Base-by-base conservation (phyloP, 306 rosid genomes). In the Biancaea sappan region DNA sequence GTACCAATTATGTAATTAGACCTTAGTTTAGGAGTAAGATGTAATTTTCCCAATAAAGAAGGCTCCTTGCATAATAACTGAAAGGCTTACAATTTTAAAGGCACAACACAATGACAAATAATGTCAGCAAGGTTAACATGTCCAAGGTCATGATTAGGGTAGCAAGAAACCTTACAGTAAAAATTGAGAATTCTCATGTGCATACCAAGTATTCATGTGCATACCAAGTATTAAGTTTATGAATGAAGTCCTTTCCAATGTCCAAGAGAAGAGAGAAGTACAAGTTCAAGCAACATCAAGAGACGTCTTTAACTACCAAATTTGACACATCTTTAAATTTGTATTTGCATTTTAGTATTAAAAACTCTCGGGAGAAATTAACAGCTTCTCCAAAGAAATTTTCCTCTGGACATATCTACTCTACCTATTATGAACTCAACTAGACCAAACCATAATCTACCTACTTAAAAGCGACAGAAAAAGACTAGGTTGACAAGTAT, bases 401-500 rank as follows among this genome's bases (percentile, higher is more conserved):
- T 35, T 28, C 50, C 22, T 34, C 10, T 5, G 43, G 31, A 64
- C 14, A 8, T 38, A 7, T 64, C 43, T 52, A 52, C 25, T 53
- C n/a, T 50, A 19, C 24, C 61, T 32, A 44, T 43, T 12, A 31
- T 4, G 4, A 29, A 61, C 64, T 47, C 25, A 59, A 78, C 50
- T 11, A 72, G 26, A 53, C 41, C 41, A 25, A 63, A 32, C 26
- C 74, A 72, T 7, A 50, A 34, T 6, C 21, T 50, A 21, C 6
- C 16, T 31, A 59, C 10, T 29, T 32, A 31, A 2, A 7, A 3
- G 25, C 26, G 32, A 32, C 26, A 74, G 19, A 61, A 69, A 38
- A 73, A 32, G 58, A 71, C 22, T 71, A 58, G 44, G 70, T 61
- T 63, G 26, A 72, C 41, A 62, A 76, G 46, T 4, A 73, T 80